Evolutionary conservation across 23 red algal genomes (phyloP).

Genomic region (Rhodosorus marinus): DNA sequence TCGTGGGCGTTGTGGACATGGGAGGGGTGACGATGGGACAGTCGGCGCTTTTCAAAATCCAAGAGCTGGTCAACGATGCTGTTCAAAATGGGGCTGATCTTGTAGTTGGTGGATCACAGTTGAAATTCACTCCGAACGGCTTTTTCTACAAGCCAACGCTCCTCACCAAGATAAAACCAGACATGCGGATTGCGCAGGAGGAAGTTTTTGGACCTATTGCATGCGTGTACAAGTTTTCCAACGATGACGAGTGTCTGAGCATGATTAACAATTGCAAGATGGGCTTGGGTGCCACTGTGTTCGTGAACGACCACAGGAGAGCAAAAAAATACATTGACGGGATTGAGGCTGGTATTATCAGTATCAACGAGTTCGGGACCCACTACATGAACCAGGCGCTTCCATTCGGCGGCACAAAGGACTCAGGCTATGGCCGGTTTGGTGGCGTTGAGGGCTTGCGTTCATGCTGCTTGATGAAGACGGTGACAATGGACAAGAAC

Average conservation of each 20-base stretch:
- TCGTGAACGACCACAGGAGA: conserved; percentile 14
- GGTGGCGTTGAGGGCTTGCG: conserved; percentile 85
- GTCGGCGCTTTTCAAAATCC: conserved; percentile 12
- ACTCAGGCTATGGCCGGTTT: conserved; percentile 81
- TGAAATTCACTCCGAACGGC: background rate
- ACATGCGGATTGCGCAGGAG: conserved; percentile 67
- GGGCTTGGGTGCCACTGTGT: conserved; percentile 62
- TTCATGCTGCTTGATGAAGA: conserved; percentile 64
- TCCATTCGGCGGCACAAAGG: conserved; percentile 84
- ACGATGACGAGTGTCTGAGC: conserved; percentile 27
- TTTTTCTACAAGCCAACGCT: conserved; percentile 50
- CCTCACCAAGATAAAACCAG: conserved; percentile 24
- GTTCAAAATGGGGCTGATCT: conserved; percentile 44
- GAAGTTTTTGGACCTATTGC: conserved; percentile 95
- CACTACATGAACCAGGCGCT: conserved; percentile 91
- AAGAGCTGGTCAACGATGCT: conserved; percentile 51
- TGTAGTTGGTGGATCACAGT: conserved; percentile 18
- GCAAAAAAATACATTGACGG: conserved; percentile 8
- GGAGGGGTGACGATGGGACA: conserved; percentile 88
- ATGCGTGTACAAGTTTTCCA: conserved; percentile 27
- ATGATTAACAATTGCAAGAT: conserved; percentile 56
- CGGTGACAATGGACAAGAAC: conserved; percentile 57
- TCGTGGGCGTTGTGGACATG: conserved; percentile 22
- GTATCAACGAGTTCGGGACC: conserved; percentile 87
- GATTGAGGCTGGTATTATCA: conserved; percentile 67